phyloP scores from a whole-genome alignment of 2,329 filamentous ascomycete genomes.

The Botryotinia narcissicola region DNA sequence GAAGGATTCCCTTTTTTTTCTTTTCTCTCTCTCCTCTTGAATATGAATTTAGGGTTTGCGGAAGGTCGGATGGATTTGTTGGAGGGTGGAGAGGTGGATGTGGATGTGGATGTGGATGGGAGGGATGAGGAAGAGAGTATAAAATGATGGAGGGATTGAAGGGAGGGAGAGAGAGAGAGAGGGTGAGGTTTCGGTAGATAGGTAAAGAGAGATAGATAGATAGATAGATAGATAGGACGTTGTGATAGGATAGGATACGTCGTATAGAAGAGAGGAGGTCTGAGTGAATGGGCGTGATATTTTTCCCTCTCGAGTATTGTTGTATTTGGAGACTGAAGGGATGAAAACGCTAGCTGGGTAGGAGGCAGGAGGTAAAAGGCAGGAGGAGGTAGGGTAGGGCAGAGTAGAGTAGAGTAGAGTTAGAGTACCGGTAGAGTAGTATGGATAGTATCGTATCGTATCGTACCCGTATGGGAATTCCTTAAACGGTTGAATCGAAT shows the following conservation, averaged over 20 bases:
- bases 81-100: not conserved
- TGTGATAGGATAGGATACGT: not conserved
- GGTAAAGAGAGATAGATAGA: not conserved
- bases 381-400: not conserved
- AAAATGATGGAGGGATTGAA: not conserved
- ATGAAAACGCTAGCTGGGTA: not conserved
- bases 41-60: constrained; percentile 3
- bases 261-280: not conserved
- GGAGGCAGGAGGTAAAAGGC: not conserved
- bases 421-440: not conserved
- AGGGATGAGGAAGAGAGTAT: not conserved
- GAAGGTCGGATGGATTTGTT: not conserved
- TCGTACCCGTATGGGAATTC: not conserved
- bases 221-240: not conserved
- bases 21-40: not conserved
- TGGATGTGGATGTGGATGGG: not conserved
- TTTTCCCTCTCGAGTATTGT: not conserved
- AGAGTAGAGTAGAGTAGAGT: not conserved
- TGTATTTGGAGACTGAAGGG: not conserved
- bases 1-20: constrained; percentile 1
- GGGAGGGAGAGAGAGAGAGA: not conserved
- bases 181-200: not conserved
- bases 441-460: not conserved
- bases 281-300: not conserved
- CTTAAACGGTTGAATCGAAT: not conserved